Base-by-base conservation (phyloP, 2,329 filamentous ascomycete species). In the Coniochaeta sp. region DNA sequence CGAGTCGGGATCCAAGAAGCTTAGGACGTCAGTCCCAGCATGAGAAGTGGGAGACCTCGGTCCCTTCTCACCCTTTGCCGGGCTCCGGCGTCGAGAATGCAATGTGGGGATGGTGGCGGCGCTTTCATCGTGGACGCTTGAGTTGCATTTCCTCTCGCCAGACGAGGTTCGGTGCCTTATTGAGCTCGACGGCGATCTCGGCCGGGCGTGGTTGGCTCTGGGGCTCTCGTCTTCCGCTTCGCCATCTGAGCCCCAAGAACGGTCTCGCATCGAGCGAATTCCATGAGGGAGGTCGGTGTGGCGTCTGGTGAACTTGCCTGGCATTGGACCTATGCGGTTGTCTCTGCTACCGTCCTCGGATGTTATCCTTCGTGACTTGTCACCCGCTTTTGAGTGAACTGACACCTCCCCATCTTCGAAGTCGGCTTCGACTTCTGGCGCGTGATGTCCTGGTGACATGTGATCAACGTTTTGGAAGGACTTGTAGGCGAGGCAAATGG, bases 1-100 rank as follows among this genome's bases (percentile, higher is more conserved):
- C 61, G 84, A 84, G 62, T 85, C 85, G 57, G 78, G 77, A 67
- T 86, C 83, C 61, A 86, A 77, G 67, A 83, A 86, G 65, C 80
- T 80, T 44, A 86, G 72, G 24, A 74, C 75, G 60, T 76, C 71
- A 8, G 72, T 72, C 50, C 66, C 65, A 36, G 54, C n/a, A 38
- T n/a, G 32, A 24, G 54, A 55, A 10, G 24, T 22, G 7, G n/a
- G 54, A 34, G 54, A 36, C n/a, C 6, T 10, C 4, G 47, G 30
- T 30, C 22, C 17, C 47, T 17, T 28, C 9, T 17, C 10, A 12
- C 12, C 24, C 47, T 28, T 52, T 3, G 47, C 7, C 5, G 22
- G 47, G 22, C 47, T 52, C 30, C 47, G 47, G 19, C 47, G 47
- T 2, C 47, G 47, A 17, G 22, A 30, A 12, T 52, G 47, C 26